phyloP scores from a whole-genome alignment of 805 yeast genomes.

The Cyberlindnera mrakii region DNA sequence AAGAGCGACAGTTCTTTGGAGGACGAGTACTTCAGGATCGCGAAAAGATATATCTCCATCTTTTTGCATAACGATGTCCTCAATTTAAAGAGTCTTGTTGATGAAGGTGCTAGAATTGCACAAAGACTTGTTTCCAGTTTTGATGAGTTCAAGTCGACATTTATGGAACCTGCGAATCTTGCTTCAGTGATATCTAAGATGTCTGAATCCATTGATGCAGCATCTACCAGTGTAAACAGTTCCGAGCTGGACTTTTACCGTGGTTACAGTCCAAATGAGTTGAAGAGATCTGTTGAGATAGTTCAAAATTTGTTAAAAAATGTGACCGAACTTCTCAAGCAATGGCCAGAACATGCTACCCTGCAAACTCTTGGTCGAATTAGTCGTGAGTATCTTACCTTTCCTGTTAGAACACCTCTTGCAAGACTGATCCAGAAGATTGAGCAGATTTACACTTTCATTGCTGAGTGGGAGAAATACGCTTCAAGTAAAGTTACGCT shows the following conservation, averaged over 20 bases:
- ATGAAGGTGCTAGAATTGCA: constrained; percentile 35
- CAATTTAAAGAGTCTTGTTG: constrained; percentile 27
- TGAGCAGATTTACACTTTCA: constrained; percentile 78
- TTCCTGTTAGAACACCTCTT: constrained; percentile 63
- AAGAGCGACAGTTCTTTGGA: constrained; percentile 30
- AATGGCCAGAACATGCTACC: constrained; percentile 97
- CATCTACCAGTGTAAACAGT: constrained; percentile 20
- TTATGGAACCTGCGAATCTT: constrained; percentile 26
- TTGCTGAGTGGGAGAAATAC: constrained; percentile 91
- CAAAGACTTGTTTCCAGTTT: constrained; percentile 24
- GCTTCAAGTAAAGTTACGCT: constrained; percentile 76
- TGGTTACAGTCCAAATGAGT: constrained; percentile 55
- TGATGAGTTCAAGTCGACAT: constrained; percentile 17
- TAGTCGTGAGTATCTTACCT: constrained; percentile 58
- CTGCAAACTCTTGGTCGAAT: constrained; percentile 59
- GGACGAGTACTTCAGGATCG: constrained; percentile 42
- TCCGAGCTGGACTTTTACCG: constrained; percentile 55
- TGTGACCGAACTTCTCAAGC: constrained; percentile 41
- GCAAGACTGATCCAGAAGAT: constrained; percentile 73
- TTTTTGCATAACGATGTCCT: constrained; percentile 25
- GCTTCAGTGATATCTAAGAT: constrained; percentile 31
- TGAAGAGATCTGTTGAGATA: constrained; percentile 49
- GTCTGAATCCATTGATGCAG: constrained; percentile 27
- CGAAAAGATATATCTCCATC: constrained; percentile 40
- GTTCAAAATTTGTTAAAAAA: constrained; percentile 39